Evolutionary conservation across 2,329 filamentous ascomycete genomes (phyloP), one percentile per base, ranked within the genome.

Genomic region (Neonectria sp.): DNA sequence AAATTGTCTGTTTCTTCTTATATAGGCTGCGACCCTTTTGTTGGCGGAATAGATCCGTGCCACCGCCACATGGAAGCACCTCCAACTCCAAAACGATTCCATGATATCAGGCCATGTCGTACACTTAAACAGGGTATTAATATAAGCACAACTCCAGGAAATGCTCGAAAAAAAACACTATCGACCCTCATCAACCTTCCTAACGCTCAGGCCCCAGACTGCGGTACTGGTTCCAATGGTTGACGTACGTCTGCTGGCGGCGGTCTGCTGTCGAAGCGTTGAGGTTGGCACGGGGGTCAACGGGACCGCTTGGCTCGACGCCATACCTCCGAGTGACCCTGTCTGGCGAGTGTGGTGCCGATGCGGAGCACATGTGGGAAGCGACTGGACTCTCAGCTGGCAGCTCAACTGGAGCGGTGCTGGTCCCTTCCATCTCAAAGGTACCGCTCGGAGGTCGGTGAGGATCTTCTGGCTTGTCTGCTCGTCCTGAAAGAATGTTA

Each of bases 341-440:
- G 55, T 37, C 51, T 35, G 48, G 24, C 29, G 67, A 53, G 31
- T 53, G 55, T 65, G 67, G 61, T 35, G 59, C 60, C 43, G 51
- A 48, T 55, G 59, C 65, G 63, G 33, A 37, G 11, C 25, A 58
- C n/a, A 24, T 13, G 40, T 27, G n/a, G 12, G 29, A 33, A 21
- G 29, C 17, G 33, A 35, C 48, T 25, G 67, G 55, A 27, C 68
- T 72, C 25, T 73, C 64, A 27, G 76, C 78, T 12, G 81, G 79
- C 35, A 82, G 73, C 68, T 82, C 80, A 15, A 77, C 72, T 13
- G 79, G 78, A 27, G 73, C 72, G 11, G 71, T 69, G 31, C 71
- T 75, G 8, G 77, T 77, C 27, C 75, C 80, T 62, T 82, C 81
- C 80, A 82, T 81, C 67, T 82, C 81, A 63, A 79, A 81, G n/a